Evolutionary conservation across 2,329 filamentous ascomycete genomes (phyloP), one percentile per base, ranked within the genome.

Genomic region (Ambrosiella beaveri): DNA sequence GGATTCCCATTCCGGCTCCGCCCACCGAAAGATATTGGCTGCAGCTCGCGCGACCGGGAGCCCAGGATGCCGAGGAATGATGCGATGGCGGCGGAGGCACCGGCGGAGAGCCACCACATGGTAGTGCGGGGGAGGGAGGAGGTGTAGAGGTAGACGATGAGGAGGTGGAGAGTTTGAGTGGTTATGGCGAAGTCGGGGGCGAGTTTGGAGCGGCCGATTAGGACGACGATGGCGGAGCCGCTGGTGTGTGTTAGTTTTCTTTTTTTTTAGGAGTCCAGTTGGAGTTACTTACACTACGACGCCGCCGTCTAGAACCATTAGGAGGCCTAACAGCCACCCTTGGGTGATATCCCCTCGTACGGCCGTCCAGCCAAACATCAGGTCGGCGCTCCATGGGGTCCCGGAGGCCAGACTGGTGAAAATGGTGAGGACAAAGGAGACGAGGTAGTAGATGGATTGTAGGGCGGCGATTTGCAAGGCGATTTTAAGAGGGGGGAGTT

Each of bases 101-200:
- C 63, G 75, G 80, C 78, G 63, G 75, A 71, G 59, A 73, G 73
- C 91, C 93, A 98, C 93, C 93, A 98, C 65, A 94, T 84, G 62
- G 81, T 71, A 68, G 91, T 84, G 8, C 78, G 75, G 1, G 93
- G 93, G 36, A 97, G 68, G 8, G 80, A 77, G 65, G 82, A 81
- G 2, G 86, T 84, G 70, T 95, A 95, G 39, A 95, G 68, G 17
- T 82, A 84, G 36, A 87, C 86, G 65, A 88, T 70, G 65, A 93
- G 63, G 57, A 95, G 78, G 68, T 95, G 87, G 47, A 95, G 74
- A 68, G 86, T 79, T 72, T 95, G 88, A 15, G 96, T 79, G 1
- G 91, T 95, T 27, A 96, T 74, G 38, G 88, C 87, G 69, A 97
- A 98, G 71, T 98, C 93, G 64, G 88, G 88, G 55, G 97, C 86